These are phyloP conservation scores for Dunaliella sp. DNA, from an alignment of 139 green algal species.

Conservation along the genomic window DNA sequence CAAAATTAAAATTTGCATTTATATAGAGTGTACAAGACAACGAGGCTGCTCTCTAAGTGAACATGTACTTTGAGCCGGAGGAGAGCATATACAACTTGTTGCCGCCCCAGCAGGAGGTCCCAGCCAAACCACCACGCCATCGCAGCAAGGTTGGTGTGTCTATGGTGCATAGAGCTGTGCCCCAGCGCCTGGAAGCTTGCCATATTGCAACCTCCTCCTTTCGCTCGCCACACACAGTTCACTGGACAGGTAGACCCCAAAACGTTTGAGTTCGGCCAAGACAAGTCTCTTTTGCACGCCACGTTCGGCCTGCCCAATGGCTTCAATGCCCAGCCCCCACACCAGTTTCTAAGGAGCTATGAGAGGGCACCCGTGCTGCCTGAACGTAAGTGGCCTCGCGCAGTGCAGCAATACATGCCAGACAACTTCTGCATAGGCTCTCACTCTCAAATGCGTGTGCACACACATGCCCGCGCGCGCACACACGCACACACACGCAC, in stretches of 20 bases:
- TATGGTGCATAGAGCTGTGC: too few species aligned
- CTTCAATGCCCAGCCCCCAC: constrained; percentile 32
- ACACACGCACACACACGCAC: not conserved
- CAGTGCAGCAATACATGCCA: too few species aligned
- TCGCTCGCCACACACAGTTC: too few species aligned
- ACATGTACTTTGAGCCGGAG: constrained; percentile 33
- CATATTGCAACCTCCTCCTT: too few species aligned
- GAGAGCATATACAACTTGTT: constrained; percentile 72
- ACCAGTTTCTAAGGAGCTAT: constrained; percentile 50
- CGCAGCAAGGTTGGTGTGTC: constrained; percentile 50
- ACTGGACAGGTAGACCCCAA: constrained; percentile 28
- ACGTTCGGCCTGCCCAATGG: constrained; percentile 60
- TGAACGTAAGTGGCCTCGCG: constrained; percentile 67
- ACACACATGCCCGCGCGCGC: too few species aligned
- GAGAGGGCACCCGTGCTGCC: constrained; percentile 67
- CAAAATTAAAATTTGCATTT: too few species aligned
- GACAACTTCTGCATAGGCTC: too few species aligned
- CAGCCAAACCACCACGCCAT: constrained; percentile 43
- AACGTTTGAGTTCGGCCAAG: constrained; percentile 35
- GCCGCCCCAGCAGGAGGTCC: constrained; percentile 45
- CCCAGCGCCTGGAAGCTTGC: too few species aligned
- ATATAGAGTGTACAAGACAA: too few species aligned
- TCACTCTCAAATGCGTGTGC: too few species aligned
- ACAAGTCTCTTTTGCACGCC: constrained; percentile 34
- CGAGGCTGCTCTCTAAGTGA: not conserved